A percentile compares a stretch with the other conserved stretches of the same genome.
phyloP scores from a whole-genome alignment of 306 rosid species.

The Fagus crenata region DNA sequence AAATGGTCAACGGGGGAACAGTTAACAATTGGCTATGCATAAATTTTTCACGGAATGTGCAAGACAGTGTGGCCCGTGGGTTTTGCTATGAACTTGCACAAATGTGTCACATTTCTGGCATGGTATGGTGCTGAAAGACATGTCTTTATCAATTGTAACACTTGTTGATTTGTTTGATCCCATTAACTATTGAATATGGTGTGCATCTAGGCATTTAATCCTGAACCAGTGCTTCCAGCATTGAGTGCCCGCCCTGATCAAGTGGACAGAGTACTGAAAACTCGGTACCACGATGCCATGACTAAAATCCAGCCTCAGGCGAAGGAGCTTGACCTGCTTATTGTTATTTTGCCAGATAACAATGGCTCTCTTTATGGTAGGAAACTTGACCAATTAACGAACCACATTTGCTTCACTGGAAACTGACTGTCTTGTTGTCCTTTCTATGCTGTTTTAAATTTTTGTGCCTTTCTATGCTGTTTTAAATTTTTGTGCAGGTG shows the following conservation, averaged over 20 bases:
- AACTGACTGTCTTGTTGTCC: not conserved
- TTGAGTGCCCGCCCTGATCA: slow-evolving; percentile 76
- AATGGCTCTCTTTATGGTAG: slow-evolving; percentile 96
- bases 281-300: slow-evolving; percentile 76
- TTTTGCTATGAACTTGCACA: slow-evolving; percentile 86
- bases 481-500: slow-evolving; percentile 55
- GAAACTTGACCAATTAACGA: not conserved
- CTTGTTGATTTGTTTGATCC: not conserved
- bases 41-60: slow-evolving; percentile 75
- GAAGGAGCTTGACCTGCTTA: slow-evolving; percentile 82
- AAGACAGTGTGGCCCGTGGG: slow-evolving; percentile 71
- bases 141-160: not conserved
- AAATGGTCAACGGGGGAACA: slow-evolving; percentile 96
- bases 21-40: slow-evolving; percentile 88
- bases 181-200: not conserved
- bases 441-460: not conserved
- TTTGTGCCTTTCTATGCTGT: not conserved
- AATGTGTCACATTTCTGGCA: slow-evolving; percentile 89
- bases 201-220: slow-evolving; percentile 55
- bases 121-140: slow-evolving; percentile 48
- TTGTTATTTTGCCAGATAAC: slow-evolving; percentile 88
- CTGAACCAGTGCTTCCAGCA: slow-evolving; percentile 76
- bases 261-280: slow-evolving; percentile 77
- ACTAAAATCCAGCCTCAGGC: slow-evolving; percentile 45
- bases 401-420: not conserved